phyloP scores from a whole-genome alignment of 495 filamentous ascomycete species.

The Copromyces sp. region DNA sequence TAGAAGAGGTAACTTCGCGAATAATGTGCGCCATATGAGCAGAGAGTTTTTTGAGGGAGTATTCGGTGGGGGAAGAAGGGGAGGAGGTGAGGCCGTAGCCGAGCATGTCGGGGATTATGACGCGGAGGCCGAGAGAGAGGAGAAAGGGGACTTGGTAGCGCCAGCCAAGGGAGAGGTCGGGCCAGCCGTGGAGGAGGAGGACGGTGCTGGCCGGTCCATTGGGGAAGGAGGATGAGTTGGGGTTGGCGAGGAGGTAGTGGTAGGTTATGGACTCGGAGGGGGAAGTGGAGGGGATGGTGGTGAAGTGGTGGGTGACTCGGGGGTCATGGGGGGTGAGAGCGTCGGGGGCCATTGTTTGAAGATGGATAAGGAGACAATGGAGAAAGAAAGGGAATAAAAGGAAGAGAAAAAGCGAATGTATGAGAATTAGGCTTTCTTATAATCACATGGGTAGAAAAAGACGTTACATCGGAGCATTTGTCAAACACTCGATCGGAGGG shows the following conservation, averaged over 20 bases:
- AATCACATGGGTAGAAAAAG: neutral
- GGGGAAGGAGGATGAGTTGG: neutral
- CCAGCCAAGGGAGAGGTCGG: slow-evolving; percentile 64
- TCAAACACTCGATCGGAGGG: neutral
- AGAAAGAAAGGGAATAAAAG: neutral
- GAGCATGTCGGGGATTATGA: slow-evolving; percentile 35
- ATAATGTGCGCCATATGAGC: slow-evolving; percentile 5
- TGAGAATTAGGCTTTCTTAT: neutral
- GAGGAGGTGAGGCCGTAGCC: slow-evolving; percentile 64
- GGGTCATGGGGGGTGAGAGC: neutral
- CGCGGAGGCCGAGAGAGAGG: slow-evolving; percentile 51
- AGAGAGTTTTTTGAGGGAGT: slow-evolving; percentile 54
- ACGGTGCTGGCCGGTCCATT: neutral
- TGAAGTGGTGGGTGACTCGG: neutral
- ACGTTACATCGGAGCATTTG: neutral
- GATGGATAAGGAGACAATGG: neutral
- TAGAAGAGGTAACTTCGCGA: neutral
- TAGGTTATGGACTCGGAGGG: neutral
- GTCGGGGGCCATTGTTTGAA: neutral
- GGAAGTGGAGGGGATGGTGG: neutral
- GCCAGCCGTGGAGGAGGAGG: slow-evolving; percentile 16
- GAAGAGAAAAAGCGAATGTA: neutral
- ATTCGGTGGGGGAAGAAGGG: slow-evolving; percentile 36
- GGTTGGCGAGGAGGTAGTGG: neutral
- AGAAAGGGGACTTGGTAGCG: slow-evolving; percentile 71